Evolutionary conservation across 495 filamentous ascomycete genomes (phyloP).

Genomic region (Aspergillus olivimuriae): DNA sequence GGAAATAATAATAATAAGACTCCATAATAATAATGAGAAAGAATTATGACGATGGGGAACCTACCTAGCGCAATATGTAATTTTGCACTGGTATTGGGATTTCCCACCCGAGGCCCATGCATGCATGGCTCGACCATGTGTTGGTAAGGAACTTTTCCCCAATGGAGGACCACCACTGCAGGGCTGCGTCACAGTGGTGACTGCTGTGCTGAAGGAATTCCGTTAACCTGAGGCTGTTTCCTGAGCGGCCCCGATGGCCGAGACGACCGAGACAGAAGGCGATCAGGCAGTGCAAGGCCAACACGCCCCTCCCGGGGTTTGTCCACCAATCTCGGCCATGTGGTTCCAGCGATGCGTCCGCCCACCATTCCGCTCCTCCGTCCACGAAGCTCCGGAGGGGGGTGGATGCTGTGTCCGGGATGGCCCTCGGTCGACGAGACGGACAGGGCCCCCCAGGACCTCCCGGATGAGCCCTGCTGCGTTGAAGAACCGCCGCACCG

Average conservation of each 20-base stretch:
- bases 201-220: constrained; percentile 8
- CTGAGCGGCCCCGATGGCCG: constrained; percentile 17
- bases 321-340: constrained; percentile 17
- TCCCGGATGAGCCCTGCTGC: too few species aligned
- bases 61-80: too few species aligned
- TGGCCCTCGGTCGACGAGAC: background rate
- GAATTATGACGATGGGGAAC: too few species aligned
- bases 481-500: too few species aligned
- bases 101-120: too few species aligned
- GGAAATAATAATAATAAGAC: too few species aligned
- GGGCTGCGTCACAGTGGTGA: constrained; percentile 18
- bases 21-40: too few species aligned
- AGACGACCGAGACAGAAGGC: constrained; percentile 14
- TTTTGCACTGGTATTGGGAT: too few species aligned
- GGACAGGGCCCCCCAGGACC: too few species aligned
- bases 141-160: constrained; percentile 22
- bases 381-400: too few species aligned
- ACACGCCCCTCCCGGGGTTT: constrained; percentile 5
- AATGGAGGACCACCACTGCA: constrained; percentile 17
- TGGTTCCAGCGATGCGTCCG: constrained; percentile 14
- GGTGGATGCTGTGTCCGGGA: background rate
- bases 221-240: constrained; percentile 17
- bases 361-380: constrained; percentile 3
- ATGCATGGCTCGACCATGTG: constrained; percentile 21
- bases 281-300: constrained; percentile 9